phyloP scores from a whole-genome alignment of 371 early-diverging fungal genomes.

The Mucor sp. region DNA sequence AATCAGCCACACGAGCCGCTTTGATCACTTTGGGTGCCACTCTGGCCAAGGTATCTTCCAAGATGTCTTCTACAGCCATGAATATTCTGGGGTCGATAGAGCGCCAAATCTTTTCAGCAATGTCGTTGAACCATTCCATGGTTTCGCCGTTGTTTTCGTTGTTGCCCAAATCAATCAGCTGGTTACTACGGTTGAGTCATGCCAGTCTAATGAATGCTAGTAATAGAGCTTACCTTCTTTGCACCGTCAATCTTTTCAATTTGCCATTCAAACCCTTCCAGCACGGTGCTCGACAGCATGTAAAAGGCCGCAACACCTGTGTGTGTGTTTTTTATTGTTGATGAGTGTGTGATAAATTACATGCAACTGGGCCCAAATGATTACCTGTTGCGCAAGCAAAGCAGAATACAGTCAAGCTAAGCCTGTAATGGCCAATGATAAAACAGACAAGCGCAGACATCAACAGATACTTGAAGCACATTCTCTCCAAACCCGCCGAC shows the following conservation, averaged over 20 bases:
- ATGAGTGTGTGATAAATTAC: neutral
- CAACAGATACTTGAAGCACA: conserved; percentile 2
- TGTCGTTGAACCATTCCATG: conserved; percentile 44
- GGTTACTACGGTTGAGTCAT: neutral
- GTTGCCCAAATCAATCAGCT: neutral
- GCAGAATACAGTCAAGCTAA: neutral
- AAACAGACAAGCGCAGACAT: conserved; percentile 1
- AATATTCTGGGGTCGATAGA: conserved; percentile 35
- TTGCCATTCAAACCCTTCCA: conserved; percentile 5
- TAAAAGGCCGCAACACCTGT: neutral
- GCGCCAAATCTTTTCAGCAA: conserved; percentile 37
- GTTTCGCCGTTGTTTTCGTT: conserved; percentile 20
- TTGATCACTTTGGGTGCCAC: conserved; percentile 31
- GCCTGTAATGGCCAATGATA: neutral
- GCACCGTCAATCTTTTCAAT: conserved; percentile 6
- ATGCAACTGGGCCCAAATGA: neutral
- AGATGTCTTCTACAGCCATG: conserved; percentile 24
- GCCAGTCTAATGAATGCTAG: too few species aligned
- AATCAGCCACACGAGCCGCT: conserved; percentile 30
- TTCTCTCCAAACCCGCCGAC: neutral
- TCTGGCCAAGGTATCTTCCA: conserved; percentile 32
- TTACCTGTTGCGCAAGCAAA: neutral
- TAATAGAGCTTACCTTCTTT: neutral
- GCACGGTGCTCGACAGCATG: neutral
- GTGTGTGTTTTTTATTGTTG: neutral